Evolutionary conservation across 2,329 filamentous ascomycete species (phyloP).

Genomic region (Trichothecium sympodiale): DNA sequence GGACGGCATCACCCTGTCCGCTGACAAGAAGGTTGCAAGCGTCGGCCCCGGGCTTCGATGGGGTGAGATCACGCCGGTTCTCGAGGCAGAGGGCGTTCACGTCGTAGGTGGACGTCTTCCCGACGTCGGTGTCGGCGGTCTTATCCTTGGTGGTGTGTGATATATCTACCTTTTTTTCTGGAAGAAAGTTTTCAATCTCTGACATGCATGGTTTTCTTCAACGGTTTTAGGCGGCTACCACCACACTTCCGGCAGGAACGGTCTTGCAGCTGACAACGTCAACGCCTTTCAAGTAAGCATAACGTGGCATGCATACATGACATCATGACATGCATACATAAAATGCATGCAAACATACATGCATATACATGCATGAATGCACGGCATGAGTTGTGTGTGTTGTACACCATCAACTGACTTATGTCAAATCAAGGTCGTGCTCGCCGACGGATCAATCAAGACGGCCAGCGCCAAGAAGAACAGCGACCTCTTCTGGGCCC

Average conservation of each 20-base stretch:
- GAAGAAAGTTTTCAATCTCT: background rate
- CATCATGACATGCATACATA: too few species aligned
- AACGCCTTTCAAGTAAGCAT: too few species aligned
- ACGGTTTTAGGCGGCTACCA: too few species aligned
- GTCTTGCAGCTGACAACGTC: too few species aligned
- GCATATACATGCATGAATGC: constrained; percentile 5
- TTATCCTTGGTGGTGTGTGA: constrained; percentile 21
- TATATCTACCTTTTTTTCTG: too few species aligned
- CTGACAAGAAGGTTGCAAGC: constrained; percentile 10
- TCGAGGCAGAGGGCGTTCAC: constrained; percentile 20
- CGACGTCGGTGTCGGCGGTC: constrained; percentile 25
- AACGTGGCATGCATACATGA: too few species aligned
- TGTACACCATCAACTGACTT: constrained; percentile 1
- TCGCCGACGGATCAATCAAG: constrained; percentile 14
- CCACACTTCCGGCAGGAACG: too few species aligned
- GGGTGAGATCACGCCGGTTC: constrained; percentile 22
- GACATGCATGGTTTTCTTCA: too few species aligned
- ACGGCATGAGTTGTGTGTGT: background rate
- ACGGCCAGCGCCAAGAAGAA: constrained; percentile 10
- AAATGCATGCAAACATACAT: too few species aligned
- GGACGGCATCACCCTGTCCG: background rate
- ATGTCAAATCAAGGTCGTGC: constrained; percentile 14
- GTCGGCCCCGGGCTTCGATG: constrained; percentile 26
- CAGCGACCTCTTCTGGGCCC: constrained; percentile 16
- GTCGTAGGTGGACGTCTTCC: constrained; percentile 25